These are phyloP conservation scores for Metschnikowia proteae DNA, from an alignment of 805 yeast genomes.

Conservation along the genomic window DNA sequence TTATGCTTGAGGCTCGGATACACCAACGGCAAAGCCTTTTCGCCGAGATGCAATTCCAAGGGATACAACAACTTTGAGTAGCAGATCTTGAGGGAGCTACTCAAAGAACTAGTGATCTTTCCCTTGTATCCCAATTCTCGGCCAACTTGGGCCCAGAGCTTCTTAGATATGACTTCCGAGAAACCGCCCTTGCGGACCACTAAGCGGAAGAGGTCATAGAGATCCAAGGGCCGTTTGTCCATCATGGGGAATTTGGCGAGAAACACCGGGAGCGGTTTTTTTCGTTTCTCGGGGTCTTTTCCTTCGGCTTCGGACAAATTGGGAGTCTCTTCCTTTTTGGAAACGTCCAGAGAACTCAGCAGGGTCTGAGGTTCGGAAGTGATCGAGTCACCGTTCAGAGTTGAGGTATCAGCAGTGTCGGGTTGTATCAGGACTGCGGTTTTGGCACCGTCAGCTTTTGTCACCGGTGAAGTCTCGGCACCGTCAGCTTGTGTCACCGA, in stretches of 20 bases:
- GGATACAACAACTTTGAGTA: slow-evolving; percentile 44
- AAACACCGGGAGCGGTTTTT: slow-evolving; percentile 20
- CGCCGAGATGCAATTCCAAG: slow-evolving; percentile 23
- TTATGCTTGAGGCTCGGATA: neutral
- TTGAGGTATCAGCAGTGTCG: too few relatives aligned
- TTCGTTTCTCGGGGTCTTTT: neutral
- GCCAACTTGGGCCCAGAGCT: slow-evolving; percentile 81
- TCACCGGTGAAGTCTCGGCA: too few relatives aligned
- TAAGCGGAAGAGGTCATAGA: slow-evolving; percentile 53
- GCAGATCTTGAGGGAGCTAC: slow-evolving; percentile 61
- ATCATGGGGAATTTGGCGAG: slow-evolving; percentile 55
- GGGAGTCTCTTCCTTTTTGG: neutral
- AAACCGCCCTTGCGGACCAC: slow-evolving; percentile 69
- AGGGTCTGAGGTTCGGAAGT: too few relatives aligned
- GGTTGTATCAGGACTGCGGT: too few relatives aligned
- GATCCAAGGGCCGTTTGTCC: slow-evolving; percentile 62
- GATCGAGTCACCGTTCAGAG: too few relatives aligned
- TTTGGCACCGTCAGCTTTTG: too few relatives aligned
- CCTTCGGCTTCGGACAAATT: neutral
- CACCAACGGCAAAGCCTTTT: slow-evolving; percentile 5
- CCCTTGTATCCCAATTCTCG: slow-evolving; percentile 76
- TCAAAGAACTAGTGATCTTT: slow-evolving; percentile 64
- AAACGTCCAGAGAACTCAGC: neutral
- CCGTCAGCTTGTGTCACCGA: too few relatives aligned
- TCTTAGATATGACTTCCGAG: slow-evolving; percentile 55